These are phyloP conservation scores for Aspergillus japonicus DNA, from an alignment of 2,329 filamentous ascomycete species.

Conservation along the genomic window DNA sequence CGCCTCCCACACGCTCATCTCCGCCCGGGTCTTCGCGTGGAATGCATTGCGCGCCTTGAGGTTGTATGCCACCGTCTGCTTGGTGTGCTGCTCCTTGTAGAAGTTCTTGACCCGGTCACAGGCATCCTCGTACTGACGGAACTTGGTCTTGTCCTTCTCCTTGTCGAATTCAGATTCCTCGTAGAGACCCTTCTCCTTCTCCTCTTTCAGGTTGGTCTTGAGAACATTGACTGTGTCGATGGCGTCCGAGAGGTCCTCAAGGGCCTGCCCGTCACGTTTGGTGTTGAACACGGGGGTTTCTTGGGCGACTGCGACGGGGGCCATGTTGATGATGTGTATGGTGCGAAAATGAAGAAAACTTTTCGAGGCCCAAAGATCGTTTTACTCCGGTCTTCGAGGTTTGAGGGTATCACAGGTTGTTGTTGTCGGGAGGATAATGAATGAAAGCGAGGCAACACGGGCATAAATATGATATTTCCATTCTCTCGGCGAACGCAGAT, in stretches of 20 bases:
- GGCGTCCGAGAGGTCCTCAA: slow-evolving; percentile 59
- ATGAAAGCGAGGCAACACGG: slow-evolving; percentile 1
- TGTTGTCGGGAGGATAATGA: neutral
- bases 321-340: slow-evolving; percentile 23
- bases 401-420: slow-evolving; percentile 4
- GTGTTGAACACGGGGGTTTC: slow-evolving; percentile 34
- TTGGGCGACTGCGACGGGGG: slow-evolving; percentile 30
- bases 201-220: slow-evolving; percentile 55
- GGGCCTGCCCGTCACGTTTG: slow-evolving; percentile 55
- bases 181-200: slow-evolving; percentile 44
- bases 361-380: neutral
- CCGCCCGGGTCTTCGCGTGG: slow-evolving; percentile 63
- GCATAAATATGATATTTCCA: slow-evolving; percentile 10
- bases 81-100: slow-evolving; percentile 70
- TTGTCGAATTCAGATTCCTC: slow-evolving; percentile 67
- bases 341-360: neutral
- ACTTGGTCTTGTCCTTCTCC: slow-evolving; percentile 74
- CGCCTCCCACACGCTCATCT: slow-evolving; percentile 86
- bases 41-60: slow-evolving; percentile 73
- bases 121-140: slow-evolving; percentile 79
- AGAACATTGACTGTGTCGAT: slow-evolving; percentile 62
- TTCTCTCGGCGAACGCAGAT: neutral
- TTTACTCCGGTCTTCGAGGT: neutral
- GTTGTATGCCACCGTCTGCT: slow-evolving; percentile 68
- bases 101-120: slow-evolving; percentile 84